Evolutionary conservation across 768 basidiomycete species (phyloP).

Genomic region (Pulveroboletus frians): DNA sequence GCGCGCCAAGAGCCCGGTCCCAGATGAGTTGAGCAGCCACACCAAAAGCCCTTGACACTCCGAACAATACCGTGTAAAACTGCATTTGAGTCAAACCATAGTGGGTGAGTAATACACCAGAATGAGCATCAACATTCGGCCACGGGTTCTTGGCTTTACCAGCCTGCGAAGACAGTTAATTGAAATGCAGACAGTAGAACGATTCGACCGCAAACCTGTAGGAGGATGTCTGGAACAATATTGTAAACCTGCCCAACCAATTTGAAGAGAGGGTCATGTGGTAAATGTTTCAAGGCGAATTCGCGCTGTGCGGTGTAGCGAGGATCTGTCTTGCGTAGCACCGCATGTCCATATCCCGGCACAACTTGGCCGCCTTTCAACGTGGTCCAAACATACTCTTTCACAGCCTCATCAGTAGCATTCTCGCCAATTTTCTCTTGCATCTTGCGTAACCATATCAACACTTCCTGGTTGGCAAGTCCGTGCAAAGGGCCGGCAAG

Average conservation of each 20-base stretch:
- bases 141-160: constrained; percentile 92
- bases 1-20: constrained; percentile 90
- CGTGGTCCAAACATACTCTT: constrained; percentile 92
- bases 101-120: constrained; percentile 80
- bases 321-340: constrained; percentile 86
- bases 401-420: constrained; percentile 81
- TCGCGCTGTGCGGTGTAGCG: constrained; percentile 88
- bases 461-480: constrained; percentile 95
- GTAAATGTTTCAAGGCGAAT: constrained; percentile 81
- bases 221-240: constrained; percentile 84
- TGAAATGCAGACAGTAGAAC: background rate
- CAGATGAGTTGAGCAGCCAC: constrained; percentile 87
- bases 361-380: constrained; percentile 92
- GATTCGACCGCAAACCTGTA: constrained; percentile 48
- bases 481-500: constrained; percentile 97
- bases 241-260: constrained; percentile 87
- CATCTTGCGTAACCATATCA: constrained; percentile 94
- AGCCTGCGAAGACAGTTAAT: constrained; percentile 41
- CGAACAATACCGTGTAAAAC: constrained; percentile 97
- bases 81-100: constrained; percentile 88
- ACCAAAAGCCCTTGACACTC: constrained; percentile 92
- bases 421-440: constrained; percentile 81
- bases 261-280: constrained; percentile 87
- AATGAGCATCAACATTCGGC: constrained; percentile 98
- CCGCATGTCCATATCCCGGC: constrained; percentile 87